Conservation (phyloP, 768 basidiomycete genomes). For the Mycena galericulata region DNA sequence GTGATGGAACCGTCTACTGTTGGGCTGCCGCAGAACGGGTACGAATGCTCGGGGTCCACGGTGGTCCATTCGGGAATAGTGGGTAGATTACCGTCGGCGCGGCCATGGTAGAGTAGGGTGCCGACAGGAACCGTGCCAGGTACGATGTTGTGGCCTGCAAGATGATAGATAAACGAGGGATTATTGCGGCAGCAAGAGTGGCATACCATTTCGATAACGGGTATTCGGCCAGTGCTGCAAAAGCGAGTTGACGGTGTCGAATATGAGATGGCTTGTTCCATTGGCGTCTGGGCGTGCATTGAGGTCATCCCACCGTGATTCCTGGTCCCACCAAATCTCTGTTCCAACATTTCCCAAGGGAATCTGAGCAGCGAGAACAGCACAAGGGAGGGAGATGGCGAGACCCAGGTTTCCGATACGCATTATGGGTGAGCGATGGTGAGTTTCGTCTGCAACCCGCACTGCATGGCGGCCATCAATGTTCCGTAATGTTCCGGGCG, state of each 20-base stretch:
- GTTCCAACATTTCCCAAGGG: neutral
- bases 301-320: neutral
- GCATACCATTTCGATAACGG: slow-evolving; percentile 20
- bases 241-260: slow-evolving; percentile 16
- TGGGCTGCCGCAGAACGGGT: slow-evolving; percentile 14
- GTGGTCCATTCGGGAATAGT: slow-evolving; percentile 35
- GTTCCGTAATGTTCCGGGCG: too few species aligned
- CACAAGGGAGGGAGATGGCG: neutral
- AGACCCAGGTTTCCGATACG: neutral
- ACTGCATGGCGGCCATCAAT: too few species aligned
- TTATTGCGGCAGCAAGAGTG: neutral
- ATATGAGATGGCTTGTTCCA: slow-evolving; percentile 10
- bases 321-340: neutral
- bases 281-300: neutral
- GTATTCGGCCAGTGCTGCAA: slow-evolving; percentile 24
- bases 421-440: neutral
- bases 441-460: neutral
- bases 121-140: slow-evolving; percentile 38
- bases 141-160: slow-evolving; percentile 38
- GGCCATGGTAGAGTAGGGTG: slow-evolving; percentile 41
- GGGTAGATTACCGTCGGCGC: slow-evolving; percentile 21
- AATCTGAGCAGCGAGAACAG: neutral
- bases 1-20: neutral
- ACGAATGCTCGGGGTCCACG: slow-evolving; percentile 39
- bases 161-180: neutral